A percentile compares a stretch with the other conserved stretches of the same genome.
phyloP scores from a whole-genome alignment of 2,329 filamentous ascomycete species.

The Trichophyton rubrum region DNA sequence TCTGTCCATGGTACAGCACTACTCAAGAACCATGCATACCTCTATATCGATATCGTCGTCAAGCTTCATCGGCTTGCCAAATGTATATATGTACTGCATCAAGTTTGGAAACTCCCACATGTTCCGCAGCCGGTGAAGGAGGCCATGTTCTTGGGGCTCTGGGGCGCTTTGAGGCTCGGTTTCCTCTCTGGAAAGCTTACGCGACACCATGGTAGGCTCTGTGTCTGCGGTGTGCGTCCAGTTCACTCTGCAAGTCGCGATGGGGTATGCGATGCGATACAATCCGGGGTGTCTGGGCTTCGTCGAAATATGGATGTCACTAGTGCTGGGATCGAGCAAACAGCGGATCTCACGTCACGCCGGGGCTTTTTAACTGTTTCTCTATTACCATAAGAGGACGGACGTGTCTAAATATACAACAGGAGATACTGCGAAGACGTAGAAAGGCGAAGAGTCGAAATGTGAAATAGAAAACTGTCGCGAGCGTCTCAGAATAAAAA shows the following conservation, averaged over 20 bases:
- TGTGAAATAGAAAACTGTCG: background rate
- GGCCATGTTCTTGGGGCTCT: conserved; percentile 23
- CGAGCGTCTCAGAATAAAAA: background rate
- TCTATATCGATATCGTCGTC: conserved; percentile 82
- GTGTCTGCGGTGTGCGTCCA: background rate
- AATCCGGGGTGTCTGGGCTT: background rate
- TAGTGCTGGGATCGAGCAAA: background rate
- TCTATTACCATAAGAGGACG: background rate
- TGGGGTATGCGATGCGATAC: background rate
- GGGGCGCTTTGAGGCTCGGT: conserved; percentile 36
- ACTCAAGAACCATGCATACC: conserved; percentile 40
- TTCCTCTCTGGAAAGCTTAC: conserved; percentile 45
- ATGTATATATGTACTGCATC: conserved; percentile 85
- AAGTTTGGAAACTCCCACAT: conserved; percentile 95
- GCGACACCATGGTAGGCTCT: conserved; percentile 35
- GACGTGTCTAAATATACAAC: background rate
- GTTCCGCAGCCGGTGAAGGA: conserved; percentile 61
- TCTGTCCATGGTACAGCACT: background rate
- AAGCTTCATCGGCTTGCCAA: conserved; percentile 80
- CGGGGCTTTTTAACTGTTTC: background rate
- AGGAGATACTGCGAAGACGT: background rate
- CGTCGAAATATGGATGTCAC: background rate
- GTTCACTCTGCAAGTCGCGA: background rate
- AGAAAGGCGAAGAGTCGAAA: background rate
- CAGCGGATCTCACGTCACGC: background rate